Percentiles rank a stretch among this genome's conserved stretches.
phyloP scores from a whole-genome alignment of 345 rosid genomes.

The Bruguiera parviflora region DNA sequence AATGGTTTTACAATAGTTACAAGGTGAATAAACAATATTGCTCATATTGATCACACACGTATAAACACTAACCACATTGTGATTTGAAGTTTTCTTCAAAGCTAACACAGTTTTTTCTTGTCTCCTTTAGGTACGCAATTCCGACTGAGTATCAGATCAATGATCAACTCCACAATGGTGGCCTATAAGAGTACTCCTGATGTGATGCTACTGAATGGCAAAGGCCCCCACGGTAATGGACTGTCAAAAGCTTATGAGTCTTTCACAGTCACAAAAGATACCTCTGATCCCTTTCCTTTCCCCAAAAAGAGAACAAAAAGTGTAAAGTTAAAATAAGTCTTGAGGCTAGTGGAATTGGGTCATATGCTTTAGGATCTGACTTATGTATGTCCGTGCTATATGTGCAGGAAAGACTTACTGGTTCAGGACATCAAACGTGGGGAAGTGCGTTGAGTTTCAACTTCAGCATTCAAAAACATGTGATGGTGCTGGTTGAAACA shows the following conservation, averaged over 20 bases:
- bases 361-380: not conserved
- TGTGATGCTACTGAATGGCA: constrained; percentile 47
- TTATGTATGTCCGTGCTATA: not conserved
- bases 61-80: not conserved
- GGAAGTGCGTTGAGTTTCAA: not conserved
- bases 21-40: constrained; percentile 24
- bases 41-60: not conserved
- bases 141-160: constrained; percentile 27
- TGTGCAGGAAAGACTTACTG: not conserved
- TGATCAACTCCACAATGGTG: constrained; percentile 1
- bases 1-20: constrained; percentile 43
- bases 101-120: too few relatives aligned
- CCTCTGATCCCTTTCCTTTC: not conserved
- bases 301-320: not conserved
- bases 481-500: constrained; percentile 54
- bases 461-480: not conserved
- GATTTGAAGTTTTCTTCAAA: too few relatives aligned
- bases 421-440: not conserved
- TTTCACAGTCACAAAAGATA: constrained; percentile 49
- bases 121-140: not conserved
- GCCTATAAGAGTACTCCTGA: constrained; percentile 22
- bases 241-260: constrained; percentile 29
- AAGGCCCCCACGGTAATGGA: constrained; percentile 35
- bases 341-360: not conserved
- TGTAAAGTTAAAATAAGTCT: not conserved